These are phyloP conservation scores for Fragaria iinumae DNA, from an alignment of 306 rosid genomes.

Conservation along the genomic window DNA sequence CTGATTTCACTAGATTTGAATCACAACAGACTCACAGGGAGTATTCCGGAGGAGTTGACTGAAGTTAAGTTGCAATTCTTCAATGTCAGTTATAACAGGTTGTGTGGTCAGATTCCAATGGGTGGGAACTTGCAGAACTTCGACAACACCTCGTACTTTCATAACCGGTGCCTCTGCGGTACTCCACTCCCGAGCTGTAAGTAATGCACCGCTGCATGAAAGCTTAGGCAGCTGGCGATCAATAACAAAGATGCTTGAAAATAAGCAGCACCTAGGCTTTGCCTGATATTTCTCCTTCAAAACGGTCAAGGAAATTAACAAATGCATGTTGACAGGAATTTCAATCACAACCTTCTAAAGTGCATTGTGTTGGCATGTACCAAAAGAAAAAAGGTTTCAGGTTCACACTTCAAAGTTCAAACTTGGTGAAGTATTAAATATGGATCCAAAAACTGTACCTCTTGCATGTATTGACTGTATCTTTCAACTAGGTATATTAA, in stretches of 20 bases:
- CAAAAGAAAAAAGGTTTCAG: neutral
- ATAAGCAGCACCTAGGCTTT: neutral
- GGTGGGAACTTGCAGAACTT: conserved; percentile 66
- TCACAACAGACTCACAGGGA: conserved; percentile 45
- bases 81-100: conserved; percentile 66
- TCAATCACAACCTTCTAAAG: neutral
- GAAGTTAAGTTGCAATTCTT: conserved; percentile 35
- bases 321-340: neutral
- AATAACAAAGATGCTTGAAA: neutral
- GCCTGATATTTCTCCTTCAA: neutral
- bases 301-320: neutral
- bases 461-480: neutral
- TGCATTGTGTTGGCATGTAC: neutral
- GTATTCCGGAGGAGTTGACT: conserved; percentile 37
- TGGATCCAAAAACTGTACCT: neutral
- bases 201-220: neutral
- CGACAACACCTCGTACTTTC: conserved; percentile 39
- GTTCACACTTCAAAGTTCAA: neutral
- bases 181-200: conserved; percentile 53
- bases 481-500: too few relatives aligned
- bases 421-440: neutral
- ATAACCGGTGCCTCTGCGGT: conserved; percentile 65
- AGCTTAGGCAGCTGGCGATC: neutral
- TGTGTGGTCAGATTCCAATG: conserved; percentile 63
- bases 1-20: conserved; percentile 43